Base-by-base conservation (phyloP, 192 early-diverging fungal species). In the Lunasporangiospora selenospora region DNA sequence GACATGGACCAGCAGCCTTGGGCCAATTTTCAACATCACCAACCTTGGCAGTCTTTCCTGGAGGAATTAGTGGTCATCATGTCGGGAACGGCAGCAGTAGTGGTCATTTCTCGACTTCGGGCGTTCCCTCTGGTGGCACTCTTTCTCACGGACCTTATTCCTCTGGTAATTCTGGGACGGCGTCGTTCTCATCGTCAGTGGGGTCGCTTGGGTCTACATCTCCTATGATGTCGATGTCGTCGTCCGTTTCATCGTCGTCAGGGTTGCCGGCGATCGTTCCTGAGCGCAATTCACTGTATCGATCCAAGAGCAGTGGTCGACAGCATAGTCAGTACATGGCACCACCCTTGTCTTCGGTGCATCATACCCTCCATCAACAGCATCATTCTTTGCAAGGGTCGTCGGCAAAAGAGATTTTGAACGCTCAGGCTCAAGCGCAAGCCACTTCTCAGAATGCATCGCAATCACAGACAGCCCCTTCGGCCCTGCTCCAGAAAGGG, bases 261-360 rank as follows among this genome's bases (percentile, higher is more conserved):
- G 69, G 67, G 16, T 33, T 73, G 16, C 69, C 69, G 1, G 60
- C 69, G 16, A 73, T 73, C 42, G 69, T 73, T 0, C 69, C 69
- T 23, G 69, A 73, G 21, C 69, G 69, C 1, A 59, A 73, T 27
- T 73, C 69, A 7, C 29, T 73, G 32, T 73, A 73, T 53, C 47
- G 69, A 33, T 73, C 69, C 12, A 73, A 73, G 55, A 73, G 69
- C 24, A 73, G 61, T 37, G 46, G 69, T 40, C 54, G 69, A 45
- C 53, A 63, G 33, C 39, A 71, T 55, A n/a, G 45, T 23, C 67
- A 62, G 15, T 71, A 62, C 31, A 38, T 56, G 38, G 24, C 27
- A 6, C 51, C 36, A 6, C 64, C 48, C 13, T 56, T 42, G 32
- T 32, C 39, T 1, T 57, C 55, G 24, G 57, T 53, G 21, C 40